Evolutionary conservation across 805 yeast species (phyloP).

Genomic region (Blastobotrys chiropterorum): DNA sequence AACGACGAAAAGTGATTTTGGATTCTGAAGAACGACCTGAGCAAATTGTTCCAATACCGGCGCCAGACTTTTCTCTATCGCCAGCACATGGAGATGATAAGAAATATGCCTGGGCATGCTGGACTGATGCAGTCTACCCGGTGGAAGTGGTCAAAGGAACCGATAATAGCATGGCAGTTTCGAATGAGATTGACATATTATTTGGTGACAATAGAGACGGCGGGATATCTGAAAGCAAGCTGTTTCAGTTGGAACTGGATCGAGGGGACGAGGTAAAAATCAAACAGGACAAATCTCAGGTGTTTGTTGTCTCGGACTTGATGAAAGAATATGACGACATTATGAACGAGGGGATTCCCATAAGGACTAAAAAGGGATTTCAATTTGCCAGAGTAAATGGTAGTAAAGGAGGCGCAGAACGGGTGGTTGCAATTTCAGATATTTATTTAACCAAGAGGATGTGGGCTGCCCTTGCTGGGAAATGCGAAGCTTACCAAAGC

Average conservation of each 20-base stretch:
- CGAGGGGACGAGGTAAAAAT: constrained; percentile 18
- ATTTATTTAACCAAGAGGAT: constrained; percentile 1
- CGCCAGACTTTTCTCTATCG: background rate
- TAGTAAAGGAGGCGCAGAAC: background rate
- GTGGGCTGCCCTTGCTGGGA: background rate
- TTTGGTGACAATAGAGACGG: constrained; percentile 12
- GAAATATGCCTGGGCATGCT: background rate
- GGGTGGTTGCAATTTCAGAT: background rate
- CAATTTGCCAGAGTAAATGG: background rate
- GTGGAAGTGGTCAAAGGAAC: background rate
- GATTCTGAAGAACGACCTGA: background rate
- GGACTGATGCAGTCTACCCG: background rate
- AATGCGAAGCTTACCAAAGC: background rate
- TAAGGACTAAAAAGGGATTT: background rate
- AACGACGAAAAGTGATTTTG: background rate
- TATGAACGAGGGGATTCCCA: background rate
- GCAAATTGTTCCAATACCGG: background rate
- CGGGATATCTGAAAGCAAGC: constrained; percentile 1
- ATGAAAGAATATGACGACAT: background rate
- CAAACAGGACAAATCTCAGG: constrained; percentile 11
- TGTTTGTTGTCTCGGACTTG: constrained; percentile 11
- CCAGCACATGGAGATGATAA: background rate
- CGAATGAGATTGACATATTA: constrained; percentile 1
- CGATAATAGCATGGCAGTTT: background rate
- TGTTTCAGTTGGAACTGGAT: constrained; percentile 13